These are phyloP conservation scores for Mycena amicta DNA, from an alignment of 768 basidiomycete genomes.

Conservation along the genomic window DNA sequence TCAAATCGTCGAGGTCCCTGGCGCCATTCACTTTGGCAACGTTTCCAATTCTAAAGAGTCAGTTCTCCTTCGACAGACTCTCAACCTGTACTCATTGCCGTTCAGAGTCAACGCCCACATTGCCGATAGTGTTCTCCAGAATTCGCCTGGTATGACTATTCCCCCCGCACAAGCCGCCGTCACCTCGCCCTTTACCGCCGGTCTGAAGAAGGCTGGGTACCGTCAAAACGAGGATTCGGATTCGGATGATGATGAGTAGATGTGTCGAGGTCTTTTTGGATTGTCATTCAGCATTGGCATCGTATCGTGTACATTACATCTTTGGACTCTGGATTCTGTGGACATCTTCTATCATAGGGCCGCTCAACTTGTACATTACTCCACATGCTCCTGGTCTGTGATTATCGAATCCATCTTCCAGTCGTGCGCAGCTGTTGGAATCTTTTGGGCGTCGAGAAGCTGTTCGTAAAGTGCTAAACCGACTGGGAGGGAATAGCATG, in stretches of 20 bases:
- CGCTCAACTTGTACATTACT: slow-evolving; percentile 1
- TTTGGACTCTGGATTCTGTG: background rate
- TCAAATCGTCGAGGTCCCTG: slow-evolving; percentile 14
- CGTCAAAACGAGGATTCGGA: slow-evolving; percentile 9
- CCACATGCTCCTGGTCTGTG: slow-evolving; percentile 40
- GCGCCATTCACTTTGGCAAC: slow-evolving; percentile 25
- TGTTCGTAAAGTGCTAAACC: slow-evolving; percentile 68
- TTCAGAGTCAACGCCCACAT: slow-evolving; percentile 16
- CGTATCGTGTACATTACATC: background rate
- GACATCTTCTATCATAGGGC: background rate
- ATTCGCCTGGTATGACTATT: slow-evolving; percentile 13
- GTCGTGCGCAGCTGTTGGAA: slow-evolving; percentile 61
- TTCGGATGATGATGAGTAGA: slow-evolving; percentile 11
- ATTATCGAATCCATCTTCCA: slow-evolving; percentile 67
- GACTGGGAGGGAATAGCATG: slow-evolving; percentile 42
- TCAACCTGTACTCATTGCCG: background rate
- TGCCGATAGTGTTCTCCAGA: slow-evolving; percentile 7
- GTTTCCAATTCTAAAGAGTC: slow-evolving; percentile 19
- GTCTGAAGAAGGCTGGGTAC: slow-evolving; percentile 19
- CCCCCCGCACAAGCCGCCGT: slow-evolving; percentile 11
- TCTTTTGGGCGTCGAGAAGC: slow-evolving; percentile 48
- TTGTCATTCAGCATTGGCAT: slow-evolving; percentile 1
- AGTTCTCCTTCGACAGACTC: background rate
- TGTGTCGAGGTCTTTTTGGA: background rate
- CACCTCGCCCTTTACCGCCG: slow-evolving; percentile 19